A percentile compares a stretch with the other conserved stretches of the same genome.
phyloP scores from a whole-genome alignment of 2,329 filamentous ascomycete species.

The Aspergillus candidus region DNA sequence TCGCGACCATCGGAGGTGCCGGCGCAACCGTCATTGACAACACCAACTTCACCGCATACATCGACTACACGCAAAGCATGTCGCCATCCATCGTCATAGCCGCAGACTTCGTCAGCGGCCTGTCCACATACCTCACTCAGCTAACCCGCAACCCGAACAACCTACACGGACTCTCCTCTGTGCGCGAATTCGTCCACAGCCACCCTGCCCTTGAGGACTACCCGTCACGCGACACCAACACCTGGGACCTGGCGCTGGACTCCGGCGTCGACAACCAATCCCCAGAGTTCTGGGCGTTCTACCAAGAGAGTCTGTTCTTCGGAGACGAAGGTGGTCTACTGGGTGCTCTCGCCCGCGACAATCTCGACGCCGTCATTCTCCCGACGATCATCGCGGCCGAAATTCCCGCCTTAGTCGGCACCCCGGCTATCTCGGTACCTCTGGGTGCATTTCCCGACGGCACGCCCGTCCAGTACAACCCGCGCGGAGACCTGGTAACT shows the following conservation, averaged over 20 bases:
- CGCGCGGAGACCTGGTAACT: conserved; percentile 47
- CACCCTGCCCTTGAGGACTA: conserved; percentile 50
- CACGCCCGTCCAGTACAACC: conserved; percentile 36
- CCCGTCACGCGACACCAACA: conserved; percentile 52
- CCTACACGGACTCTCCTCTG: conserved; percentile 47
- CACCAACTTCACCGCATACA: conserved; percentile 53
- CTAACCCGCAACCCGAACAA: conserved; percentile 54
- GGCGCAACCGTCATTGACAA: conserved; percentile 58
- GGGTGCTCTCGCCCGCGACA: conserved; percentile 52
- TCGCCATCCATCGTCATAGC: conserved; percentile 41
- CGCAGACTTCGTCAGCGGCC: conserved; percentile 55
- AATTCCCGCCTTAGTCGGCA: conserved; percentile 52
- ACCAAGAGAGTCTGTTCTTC: conserved; percentile 48
- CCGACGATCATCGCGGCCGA: conserved; percentile 47
- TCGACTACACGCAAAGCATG: conserved; percentile 37
- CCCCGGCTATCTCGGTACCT: conserved; percentile 58
- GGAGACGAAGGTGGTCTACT: conserved; percentile 56
- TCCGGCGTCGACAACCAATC: conserved; percentile 52
- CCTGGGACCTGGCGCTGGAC: conserved; percentile 51
- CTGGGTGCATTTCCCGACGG: conserved; percentile 51
- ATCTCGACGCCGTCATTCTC: conserved; percentile 57
- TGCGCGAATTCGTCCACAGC: conserved; percentile 51
- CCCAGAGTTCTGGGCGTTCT: conserved; percentile 52
- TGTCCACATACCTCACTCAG: conserved; percentile 51
- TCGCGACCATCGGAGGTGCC: conserved; percentile 48